phyloP scores from a whole-genome alignment of 495 filamentous ascomycete species.

The Chaetomium cochliodes region DNA sequence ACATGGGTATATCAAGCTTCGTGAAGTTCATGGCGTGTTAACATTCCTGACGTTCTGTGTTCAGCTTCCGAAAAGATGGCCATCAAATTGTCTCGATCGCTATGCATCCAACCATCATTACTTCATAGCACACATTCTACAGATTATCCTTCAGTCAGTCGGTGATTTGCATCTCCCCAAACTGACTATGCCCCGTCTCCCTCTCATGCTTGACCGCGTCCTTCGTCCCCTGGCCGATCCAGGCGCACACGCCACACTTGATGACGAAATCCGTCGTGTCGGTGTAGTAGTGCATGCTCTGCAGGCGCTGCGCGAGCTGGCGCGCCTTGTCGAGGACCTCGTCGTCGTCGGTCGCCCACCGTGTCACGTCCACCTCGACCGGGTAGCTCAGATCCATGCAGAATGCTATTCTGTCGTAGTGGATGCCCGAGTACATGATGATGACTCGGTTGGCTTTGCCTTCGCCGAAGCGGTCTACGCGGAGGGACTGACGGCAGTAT shows the following conservation, averaged over 20 bases:
- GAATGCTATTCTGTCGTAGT: constrained; percentile 90
- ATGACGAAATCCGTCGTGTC: constrained; percentile 83
- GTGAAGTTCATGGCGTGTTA: not conserved
- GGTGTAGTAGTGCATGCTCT: constrained; percentile 81
- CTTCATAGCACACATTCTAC: not conserved
- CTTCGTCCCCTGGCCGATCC: constrained; percentile 67
- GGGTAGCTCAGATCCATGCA: constrained; percentile 60
- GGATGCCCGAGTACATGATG: constrained; percentile 88
- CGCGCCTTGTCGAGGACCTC: constrained; percentile 65
- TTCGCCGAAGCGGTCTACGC: constrained; percentile 77
- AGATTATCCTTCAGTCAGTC: not conserved
- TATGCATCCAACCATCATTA: not conserved
- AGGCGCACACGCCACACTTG: constrained; percentile 71
- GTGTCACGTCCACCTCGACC: constrained; percentile 71
- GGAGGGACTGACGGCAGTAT: constrained; percentile 32
- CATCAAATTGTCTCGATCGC: not conserved
- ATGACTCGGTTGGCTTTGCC: constrained; percentile 67
- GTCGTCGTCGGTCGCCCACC: constrained; percentile 68
- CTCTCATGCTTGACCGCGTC: constrained; percentile 34
- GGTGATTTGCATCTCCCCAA: constrained; percentile 38
- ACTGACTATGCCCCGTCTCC: constrained; percentile 36
- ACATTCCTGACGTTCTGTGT: not conserved
- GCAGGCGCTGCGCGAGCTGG: constrained; percentile 65
- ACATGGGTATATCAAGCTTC: not conserved
- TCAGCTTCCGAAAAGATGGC: not conserved